Evolutionary conservation across 2,329 filamentous ascomycete genomes (phyloP).

Genomic region (Scorias spongiosa): DNA sequence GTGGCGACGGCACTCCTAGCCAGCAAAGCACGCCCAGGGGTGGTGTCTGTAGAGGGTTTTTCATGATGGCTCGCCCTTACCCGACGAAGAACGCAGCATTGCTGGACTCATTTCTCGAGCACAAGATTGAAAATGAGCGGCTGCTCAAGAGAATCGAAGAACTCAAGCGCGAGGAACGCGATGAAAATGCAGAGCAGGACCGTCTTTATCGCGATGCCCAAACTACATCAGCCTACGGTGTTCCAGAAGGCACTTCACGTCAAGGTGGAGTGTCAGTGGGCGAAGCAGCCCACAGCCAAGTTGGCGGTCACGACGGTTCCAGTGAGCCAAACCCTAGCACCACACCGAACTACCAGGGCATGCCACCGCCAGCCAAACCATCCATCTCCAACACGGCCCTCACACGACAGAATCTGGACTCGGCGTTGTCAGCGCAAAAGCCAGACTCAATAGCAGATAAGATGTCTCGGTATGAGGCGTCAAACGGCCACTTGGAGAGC

Average conservation of each 20-base stretch:
- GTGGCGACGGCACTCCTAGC: conserved; percentile 6
- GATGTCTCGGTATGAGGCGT: conserved; percentile 66
- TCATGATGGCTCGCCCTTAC: conserved; percentile 84
- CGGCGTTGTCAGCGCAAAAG: conserved; percentile 47
- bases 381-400: conserved; percentile 49
- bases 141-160: conserved; percentile 72
- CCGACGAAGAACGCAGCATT: conserved; percentile 74
- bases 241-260: conserved; percentile 5
- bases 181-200: conserved; percentile 55
- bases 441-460: conserved; percentile 71
- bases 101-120: conserved; percentile 84
- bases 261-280: conserved; percentile 12
- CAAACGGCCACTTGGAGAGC: conserved; percentile 58
- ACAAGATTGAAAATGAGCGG: conserved; percentile 92
- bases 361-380: conserved; percentile 53
- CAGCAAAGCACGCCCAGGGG: conserved; percentile 18
- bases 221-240: not conserved
- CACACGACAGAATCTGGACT: conserved; percentile 68
- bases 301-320: conserved; percentile 3
- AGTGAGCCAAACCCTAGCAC: not conserved
- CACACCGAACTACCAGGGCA: conserved; percentile 32
- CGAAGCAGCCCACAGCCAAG: conserved; percentile 10
- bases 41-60: conserved; percentile 72
- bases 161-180: conserved; percentile 69
- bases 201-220: conserved; percentile 31